Evolutionary conservation across 306 rosid species (phyloP).

Genomic region (Vigna angularis): DNA sequence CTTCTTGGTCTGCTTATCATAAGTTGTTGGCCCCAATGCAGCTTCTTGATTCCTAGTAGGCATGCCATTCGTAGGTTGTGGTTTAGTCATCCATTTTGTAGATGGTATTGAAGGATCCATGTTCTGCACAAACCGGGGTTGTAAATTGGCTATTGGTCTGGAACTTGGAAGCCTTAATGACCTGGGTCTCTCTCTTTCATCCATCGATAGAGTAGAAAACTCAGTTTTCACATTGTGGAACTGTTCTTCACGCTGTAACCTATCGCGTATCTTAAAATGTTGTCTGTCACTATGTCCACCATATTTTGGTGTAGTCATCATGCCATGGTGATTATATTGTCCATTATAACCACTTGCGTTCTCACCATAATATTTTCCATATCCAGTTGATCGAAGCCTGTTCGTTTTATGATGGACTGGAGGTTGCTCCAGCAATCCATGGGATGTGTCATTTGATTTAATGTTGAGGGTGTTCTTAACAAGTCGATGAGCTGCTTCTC

Average conservation of each 20-base stretch:
- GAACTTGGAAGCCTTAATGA: constrained; percentile 44
- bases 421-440: constrained; percentile 53
- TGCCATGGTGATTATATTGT: constrained; percentile 53
- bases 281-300: constrained; percentile 60
- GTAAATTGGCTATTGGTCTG: constrained; percentile 50
- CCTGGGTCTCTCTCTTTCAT: constrained; percentile 46
- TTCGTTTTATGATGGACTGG: constrained; percentile 45
- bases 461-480: constrained; percentile 75
- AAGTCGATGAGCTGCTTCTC: constrained; percentile 89
- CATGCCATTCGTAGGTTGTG: constrained; percentile 50
- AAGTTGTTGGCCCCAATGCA: constrained; percentile 43
- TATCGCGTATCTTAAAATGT: constrained; percentile 52
- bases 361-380: constrained; percentile 58
- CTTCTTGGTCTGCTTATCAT: constrained; percentile 62
- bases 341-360: constrained; percentile 52
- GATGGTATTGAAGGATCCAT: constrained; percentile 64
- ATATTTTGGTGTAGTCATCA: constrained; percentile 56
- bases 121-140: constrained; percentile 50
- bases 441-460: constrained; percentile 54
- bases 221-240: constrained; percentile 44
- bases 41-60: constrained; percentile 60
- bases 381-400: constrained; percentile 64
- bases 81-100: constrained; percentile 69
- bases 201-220: constrained; percentile 50
- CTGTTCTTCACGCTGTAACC: constrained; percentile 52